phyloP scores from a whole-genome alignment of 2,329 filamentous ascomycete genomes.

The Cordyceps javanica region DNA sequence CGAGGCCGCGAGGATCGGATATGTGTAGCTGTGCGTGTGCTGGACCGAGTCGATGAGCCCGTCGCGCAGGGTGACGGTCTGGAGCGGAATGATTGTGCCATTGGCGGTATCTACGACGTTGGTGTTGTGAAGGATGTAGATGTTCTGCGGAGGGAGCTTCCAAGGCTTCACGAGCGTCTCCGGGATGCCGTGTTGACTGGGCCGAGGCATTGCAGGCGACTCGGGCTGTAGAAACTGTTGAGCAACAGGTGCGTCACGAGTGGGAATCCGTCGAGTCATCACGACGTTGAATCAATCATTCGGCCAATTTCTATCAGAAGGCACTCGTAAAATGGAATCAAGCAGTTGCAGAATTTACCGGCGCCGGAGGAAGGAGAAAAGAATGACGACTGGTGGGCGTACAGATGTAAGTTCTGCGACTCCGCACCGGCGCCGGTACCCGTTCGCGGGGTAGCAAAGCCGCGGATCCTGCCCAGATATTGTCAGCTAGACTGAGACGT shows the following conservation, averaged over 20 bases:
- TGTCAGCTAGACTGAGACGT: neutral
- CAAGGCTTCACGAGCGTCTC: conserved; percentile 28
- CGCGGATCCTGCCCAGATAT: neutral
- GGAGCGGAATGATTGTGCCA: conserved; percentile 25
- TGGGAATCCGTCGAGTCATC: neutral
- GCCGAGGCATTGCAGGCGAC: neutral
- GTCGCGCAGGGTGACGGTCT: conserved; percentile 27
- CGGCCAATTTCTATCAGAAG: neutral
- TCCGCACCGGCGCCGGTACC: conserved; percentile 8
- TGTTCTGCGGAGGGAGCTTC: conserved; percentile 26
- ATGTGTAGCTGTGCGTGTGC: neutral
- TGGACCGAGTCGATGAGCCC: conserved; percentile 28
- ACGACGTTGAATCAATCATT: neutral
- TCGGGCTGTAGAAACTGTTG: neutral
- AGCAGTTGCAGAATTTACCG: neutral
- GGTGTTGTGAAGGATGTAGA: conserved; percentile 35
- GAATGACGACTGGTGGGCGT: too few relatives aligned
- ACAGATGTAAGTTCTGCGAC: neutral
- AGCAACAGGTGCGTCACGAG: neutral
- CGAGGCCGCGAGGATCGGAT: neutral
- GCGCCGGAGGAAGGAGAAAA: neutral
- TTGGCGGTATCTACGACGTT: conserved; percentile 35
- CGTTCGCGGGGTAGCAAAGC: neutral
- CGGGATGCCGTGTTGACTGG: neutral
- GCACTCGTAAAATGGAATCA: neutral